Base-by-base conservation (phyloP, 2,329 filamentous ascomycete species). In the Colletotrichum sidae region DNA sequence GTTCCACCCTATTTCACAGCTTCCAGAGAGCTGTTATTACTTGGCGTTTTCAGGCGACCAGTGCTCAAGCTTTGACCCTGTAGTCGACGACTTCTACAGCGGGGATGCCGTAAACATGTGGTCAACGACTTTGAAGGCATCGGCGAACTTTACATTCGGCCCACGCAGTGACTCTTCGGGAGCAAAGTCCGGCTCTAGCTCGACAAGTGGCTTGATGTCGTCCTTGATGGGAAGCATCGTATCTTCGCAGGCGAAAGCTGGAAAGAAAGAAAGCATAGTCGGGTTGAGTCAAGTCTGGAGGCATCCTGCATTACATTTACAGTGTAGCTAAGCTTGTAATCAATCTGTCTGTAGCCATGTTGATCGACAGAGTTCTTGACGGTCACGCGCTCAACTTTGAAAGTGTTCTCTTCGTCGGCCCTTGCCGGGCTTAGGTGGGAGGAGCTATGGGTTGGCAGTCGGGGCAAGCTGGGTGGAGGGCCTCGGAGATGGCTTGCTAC, bases 301-400 rank as follows among this genome's bases (percentile, higher is more conserved):
- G 72, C 72, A 17, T 69, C 70, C 52, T 73, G 72, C 71, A 73
- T 74, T 35, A 73, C 72, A 58, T 73, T 73, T n/a, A 70, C 72
- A 53, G 74, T 72, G 57, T 74, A 73, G 47, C 72, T 70, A n/a
- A 73, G 69, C 61, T 73, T 72, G 60, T 72, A 72, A n/a, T 69
- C 71, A 11, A 73, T 70, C 33, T 69, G 56, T 7, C 72, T 68
- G 46, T 71, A 72, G 2, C 71, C 71, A 45, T 69, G 45, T 15
- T 69, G 65, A 15, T 34, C 38, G n/a, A 70, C 54, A 3, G 68
- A 70, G 11, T 64, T 67, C 12, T 69, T 60, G 25, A 71, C 69
- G 0, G 67, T 72, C 50, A 72, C 68, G n/a, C 50, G 66, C 46
- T 69, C 63, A 13, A 73, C 61, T 44, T 72, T 66, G 25, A 73